Evolutionary conservation across 768 basidiomycete genomes (phyloP).

Genomic region (Mycena indigotica): DNA sequence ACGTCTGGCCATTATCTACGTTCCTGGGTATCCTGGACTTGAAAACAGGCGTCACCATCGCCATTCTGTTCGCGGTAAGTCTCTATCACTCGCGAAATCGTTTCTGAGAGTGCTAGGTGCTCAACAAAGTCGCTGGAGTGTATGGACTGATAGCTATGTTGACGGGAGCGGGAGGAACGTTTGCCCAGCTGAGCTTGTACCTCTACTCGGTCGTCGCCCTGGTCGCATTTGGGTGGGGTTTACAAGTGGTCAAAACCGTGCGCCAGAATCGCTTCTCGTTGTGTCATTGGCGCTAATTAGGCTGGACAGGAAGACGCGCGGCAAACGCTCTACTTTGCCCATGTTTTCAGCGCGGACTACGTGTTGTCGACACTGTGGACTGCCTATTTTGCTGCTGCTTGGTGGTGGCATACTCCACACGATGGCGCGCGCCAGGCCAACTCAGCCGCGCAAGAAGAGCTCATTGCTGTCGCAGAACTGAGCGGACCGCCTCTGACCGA

Average conservation of each 20-base stretch:
- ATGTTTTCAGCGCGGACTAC: conserved; percentile 91
- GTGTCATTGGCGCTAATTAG: too few species aligned
- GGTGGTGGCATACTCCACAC: conserved; percentile 93
- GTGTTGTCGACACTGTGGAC: conserved; percentile 89
- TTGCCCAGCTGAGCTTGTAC: conserved; percentile 90
- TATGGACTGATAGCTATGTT: conserved; percentile 93
- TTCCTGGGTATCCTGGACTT: conserved; percentile 89
- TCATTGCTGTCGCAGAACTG: conserved; percentile 65
- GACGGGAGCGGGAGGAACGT: conserved; percentile 90
- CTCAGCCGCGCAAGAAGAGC: conserved; percentile 84
- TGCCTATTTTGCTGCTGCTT: conserved; percentile 83
- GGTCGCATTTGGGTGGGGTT: conserved; percentile 80
- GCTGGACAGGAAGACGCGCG: conserved; percentile 90
- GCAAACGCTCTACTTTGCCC: conserved; percentile 85
- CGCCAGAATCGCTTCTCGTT: too few species aligned
- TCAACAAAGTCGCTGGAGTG: conserved; percentile 98
- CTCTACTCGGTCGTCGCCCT: conserved; percentile 88
- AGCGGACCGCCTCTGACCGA: conserved; percentile 59
- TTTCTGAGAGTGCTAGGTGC: conserved; percentile 62
- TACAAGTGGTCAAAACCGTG: conserved; percentile 84
- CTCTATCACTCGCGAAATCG: conserved; percentile 13
- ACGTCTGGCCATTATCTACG: conserved; percentile 72
- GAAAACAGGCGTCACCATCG: conserved; percentile 89
- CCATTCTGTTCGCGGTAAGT: conserved; percentile 86
- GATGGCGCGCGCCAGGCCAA: conserved; percentile 82